Evolutionary conservation across 1,284 basidiomycete genomes (phyloP).

Genomic region (Austroboletus novae-zelandiae): DNA sequence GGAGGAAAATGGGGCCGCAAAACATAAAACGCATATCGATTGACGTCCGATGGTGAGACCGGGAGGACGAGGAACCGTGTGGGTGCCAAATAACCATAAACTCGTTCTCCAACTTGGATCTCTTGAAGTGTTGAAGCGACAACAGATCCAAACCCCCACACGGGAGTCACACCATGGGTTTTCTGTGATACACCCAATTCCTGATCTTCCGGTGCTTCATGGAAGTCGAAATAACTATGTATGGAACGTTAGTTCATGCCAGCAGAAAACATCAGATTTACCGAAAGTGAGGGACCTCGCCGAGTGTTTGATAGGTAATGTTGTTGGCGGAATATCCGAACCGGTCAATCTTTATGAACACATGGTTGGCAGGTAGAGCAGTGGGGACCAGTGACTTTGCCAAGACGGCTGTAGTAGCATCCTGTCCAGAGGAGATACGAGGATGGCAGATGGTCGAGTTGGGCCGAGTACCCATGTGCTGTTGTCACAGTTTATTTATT

Average conservation of each 20-base stretch:
- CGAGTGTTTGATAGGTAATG: conserved; percentile 56
- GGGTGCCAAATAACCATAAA: conserved; percentile 64
- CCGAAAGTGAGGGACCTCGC: conserved; percentile 62
- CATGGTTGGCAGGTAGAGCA: conserved; percentile 42
- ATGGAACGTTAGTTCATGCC: not conserved
- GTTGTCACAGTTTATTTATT: not conserved
- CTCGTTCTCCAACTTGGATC: conserved; percentile 50
- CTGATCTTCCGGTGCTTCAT: conserved; percentile 40
- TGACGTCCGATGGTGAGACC: conserved; percentile 48
- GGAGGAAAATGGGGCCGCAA: conserved; percentile 55
- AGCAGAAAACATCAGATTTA: conserved; percentile 23
- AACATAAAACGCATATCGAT: conserved; percentile 51
- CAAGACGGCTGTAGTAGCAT: conserved; percentile 20
- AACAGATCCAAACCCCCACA: conserved; percentile 65
- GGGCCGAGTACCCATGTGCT: conserved; percentile 7
- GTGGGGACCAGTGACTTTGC: conserved; percentile 27
- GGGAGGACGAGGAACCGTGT: conserved; percentile 52
- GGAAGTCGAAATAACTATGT: conserved; percentile 63
- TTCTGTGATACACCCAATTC: conserved; percentile 36
- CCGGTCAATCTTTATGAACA: conserved; percentile 56
- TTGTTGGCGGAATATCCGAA: conserved; percentile 70
- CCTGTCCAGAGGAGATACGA: conserved; percentile 27
- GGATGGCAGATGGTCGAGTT: conserved; percentile 35
- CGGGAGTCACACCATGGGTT: conserved; percentile 60
- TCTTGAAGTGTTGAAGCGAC: conserved; percentile 45